Percentiles rank a stretch among this genome's conserved stretches.
phyloP scores from a whole-genome alignment of 441 rosid genomes.

The Metrosideros polymorpha region DNA sequence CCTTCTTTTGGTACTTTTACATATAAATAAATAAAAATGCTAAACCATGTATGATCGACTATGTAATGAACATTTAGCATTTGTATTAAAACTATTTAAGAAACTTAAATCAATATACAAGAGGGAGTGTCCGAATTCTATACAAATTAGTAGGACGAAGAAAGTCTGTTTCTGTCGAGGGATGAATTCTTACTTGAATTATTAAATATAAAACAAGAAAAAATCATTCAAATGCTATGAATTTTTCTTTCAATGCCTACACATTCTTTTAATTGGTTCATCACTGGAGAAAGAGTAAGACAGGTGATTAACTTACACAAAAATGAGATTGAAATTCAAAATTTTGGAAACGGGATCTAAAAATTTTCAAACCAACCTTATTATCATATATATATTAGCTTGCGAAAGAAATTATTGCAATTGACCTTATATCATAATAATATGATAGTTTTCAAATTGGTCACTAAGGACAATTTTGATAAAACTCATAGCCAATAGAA shows the following conservation, averaged over 20 bases:
- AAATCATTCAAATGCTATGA: not conserved
- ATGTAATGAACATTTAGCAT: not conserved
- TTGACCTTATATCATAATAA: not conserved
- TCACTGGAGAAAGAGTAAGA: not conserved
- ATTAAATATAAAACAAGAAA: not conserved
- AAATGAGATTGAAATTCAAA: not conserved
- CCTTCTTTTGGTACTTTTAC: not conserved
- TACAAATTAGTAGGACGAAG: too few relatives aligned
- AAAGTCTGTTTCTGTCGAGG: not conserved
- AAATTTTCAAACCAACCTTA: not conserved
- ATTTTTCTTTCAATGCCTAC: not conserved
- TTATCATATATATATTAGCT: not conserved
- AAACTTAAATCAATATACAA: not conserved
- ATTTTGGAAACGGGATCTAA: not conserved
- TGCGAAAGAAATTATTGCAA: not conserved
- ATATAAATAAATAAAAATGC: not conserved
- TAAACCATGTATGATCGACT: not conserved
- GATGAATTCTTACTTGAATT: not conserved
- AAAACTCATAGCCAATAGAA: too few relatives aligned
- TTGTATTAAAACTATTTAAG: not conserved
- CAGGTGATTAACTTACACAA: not conserved
- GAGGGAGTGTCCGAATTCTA: too few relatives aligned
- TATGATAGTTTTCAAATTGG: too few relatives aligned
- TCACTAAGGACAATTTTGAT: not conserved
- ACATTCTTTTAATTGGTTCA: not conserved